Percentiles rank a stretch among this genome's conserved stretches.
Conservation (phyloP, 1,284 basidiomycete species). For the Ganoderma resinaceum region DNA sequence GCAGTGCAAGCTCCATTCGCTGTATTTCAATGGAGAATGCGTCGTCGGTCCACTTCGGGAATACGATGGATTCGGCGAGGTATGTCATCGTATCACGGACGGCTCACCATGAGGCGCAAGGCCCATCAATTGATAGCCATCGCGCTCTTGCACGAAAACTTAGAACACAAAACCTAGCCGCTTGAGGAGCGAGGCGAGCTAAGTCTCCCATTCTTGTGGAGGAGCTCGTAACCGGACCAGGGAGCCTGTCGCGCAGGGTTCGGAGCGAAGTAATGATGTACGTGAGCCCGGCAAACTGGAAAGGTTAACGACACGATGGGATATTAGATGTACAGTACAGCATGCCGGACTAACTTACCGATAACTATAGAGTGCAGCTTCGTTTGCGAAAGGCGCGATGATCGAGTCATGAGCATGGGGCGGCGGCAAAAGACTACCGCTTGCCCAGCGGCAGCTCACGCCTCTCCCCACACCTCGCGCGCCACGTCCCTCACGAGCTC, state of each 20-base stretch:
- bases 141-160: background rate
- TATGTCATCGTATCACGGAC: background rate
- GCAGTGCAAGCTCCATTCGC: background rate
- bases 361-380: background rate
- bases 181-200: background rate
- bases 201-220: background rate
- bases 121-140: background rate
- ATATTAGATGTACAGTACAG: background rate
- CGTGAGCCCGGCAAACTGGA: background rate
- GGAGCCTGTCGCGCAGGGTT: background rate
- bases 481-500: slow-evolving; percentile 55
- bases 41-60: background rate
- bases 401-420: too few relatives aligned
- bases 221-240: background rate
- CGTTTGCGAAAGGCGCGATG: background rate
- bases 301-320: background rate
- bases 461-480: slow-evolving; percentile 51
- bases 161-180: background rate
- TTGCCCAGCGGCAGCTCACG: background rate
- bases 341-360: background rate
- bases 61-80: background rate
- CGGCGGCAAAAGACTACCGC: background rate
- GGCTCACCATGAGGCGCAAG: background rate
- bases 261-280: background rate
- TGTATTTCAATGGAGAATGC: background rate